A percentile compares a stretch with the other conserved stretches of the same genome.
These are phyloP conservation scores for Tetratostichococcus sp. DNA, from an alignment of 139 green algal species.

Conservation along the genomic window DNA sequence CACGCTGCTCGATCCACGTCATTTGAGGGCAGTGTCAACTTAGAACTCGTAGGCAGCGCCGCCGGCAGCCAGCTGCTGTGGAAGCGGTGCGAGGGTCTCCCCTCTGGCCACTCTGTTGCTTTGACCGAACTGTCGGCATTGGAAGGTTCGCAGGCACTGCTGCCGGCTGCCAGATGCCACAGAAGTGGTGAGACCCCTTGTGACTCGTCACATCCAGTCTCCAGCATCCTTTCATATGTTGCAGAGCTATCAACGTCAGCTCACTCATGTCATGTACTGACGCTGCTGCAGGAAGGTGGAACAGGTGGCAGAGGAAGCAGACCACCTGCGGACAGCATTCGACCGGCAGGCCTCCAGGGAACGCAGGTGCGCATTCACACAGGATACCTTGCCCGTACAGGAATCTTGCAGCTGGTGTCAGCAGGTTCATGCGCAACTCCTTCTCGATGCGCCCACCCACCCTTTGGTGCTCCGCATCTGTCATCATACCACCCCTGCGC, in stretches of 20 bases:
- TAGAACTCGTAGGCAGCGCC: neutral
- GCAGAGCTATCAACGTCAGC: neutral
- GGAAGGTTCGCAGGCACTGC: neutral
- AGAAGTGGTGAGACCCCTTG: no score
- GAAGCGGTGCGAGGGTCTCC: neutral
- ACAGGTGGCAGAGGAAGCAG: slow-evolving; percentile 73
- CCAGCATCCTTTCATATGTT: no score
- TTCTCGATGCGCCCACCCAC: slow-evolving; percentile 16
- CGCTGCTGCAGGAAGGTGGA: slow-evolving; percentile 73
- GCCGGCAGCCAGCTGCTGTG: neutral
- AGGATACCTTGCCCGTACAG: no score
- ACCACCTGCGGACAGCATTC: slow-evolving; percentile 40
- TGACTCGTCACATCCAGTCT: no score
- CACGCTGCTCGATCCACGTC: no score
- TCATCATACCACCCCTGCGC: no score
- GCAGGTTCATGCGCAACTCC: no score
- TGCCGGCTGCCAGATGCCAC: no score
- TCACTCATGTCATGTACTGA: neutral
- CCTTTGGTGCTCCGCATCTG: no score
- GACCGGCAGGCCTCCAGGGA: slow-evolving; percentile 30
- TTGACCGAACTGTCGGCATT: neutral
- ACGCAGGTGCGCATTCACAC: neutral
- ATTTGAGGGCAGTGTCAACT: neutral
- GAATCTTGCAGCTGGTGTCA: no score
- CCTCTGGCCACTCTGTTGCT: neutral